These are phyloP conservation scores for Neonectria punicea DNA, from an alignment of 2,329 filamentous ascomycete species.

Conservation along the genomic window DNA sequence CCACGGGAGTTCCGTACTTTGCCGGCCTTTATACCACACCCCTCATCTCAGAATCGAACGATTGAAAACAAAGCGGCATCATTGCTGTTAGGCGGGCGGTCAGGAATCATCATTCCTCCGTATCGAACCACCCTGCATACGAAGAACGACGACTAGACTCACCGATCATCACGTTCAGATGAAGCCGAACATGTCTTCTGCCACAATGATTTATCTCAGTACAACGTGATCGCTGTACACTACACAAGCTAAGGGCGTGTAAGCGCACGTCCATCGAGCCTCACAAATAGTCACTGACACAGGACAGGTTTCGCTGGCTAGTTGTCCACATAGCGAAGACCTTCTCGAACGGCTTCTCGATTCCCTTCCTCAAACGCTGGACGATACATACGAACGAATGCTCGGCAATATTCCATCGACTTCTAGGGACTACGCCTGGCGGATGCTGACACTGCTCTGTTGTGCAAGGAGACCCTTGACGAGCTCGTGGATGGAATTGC, in stretches of 20 bases:
- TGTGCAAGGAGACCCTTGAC: slow-evolving; percentile 8
- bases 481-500: slow-evolving; percentile 1
- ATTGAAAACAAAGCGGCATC: too few relatives aligned
- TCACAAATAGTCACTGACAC: not conserved
- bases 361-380: slow-evolving; percentile 37
- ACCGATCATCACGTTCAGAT: too few relatives aligned
- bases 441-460: slow-evolving; percentile 11
- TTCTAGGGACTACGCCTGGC: slow-evolving; percentile 2
- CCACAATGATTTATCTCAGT: too few relatives aligned
- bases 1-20: too few relatives aligned
- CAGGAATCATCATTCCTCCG: too few relatives aligned
- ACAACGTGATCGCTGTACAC: too few relatives aligned
- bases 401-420: not conserved
- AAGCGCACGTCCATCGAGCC: not conserved
- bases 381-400: slow-evolving; percentile 41
- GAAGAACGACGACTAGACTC: too few relatives aligned
- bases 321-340: slow-evolving; percentile 17
- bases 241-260: slow-evolving; percentile 8
- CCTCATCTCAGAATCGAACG: too few relatives aligned
- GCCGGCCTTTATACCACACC: too few relatives aligned
- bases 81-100: too few relatives aligned
- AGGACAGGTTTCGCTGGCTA: slow-evolving; percentile 34
- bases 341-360: slow-evolving; percentile 39
- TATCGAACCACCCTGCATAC: too few relatives aligned
- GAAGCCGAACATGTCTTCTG: too few relatives aligned